Base-by-base conservation (phyloP, 2,329 filamentous ascomycete species). In the Penicillium sp. region DNA sequence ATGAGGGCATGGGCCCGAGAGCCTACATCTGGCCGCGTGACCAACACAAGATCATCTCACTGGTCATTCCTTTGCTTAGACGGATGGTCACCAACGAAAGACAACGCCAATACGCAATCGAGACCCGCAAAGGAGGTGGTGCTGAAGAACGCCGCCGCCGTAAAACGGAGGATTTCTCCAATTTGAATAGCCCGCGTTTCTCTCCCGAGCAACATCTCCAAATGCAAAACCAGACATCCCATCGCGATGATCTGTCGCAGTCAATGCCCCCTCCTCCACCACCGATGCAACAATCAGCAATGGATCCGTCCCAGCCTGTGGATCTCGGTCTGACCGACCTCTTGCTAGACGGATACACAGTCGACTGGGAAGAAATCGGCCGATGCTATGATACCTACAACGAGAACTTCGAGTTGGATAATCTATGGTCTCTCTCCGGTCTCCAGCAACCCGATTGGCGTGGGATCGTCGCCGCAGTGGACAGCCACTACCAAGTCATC, bases 71-170 rank as follows among this genome's bases (percentile, higher is more conserved):
- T 13, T 68, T 85, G 46, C 73, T 86, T 58, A 72, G 83, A 56
- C 75, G 83, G 25, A 84, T 85, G 82, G 82, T 85, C 13, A 85
- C 82, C 17, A 86, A 86, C 58, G 83, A 85, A 67, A 75, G 83
- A 25, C 83, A 86, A 65, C 75, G 83, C 38, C 76, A 82, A 65
- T 85, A 85, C 68, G 83, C 83, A 1, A 80, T 84, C 31, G 81
- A 83, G 67, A 82, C 80, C 1, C 76, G 83, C 41, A 84, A 82
- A 61, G 78, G 78, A 12, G 77, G 77, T 4, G 71, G 71, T 37
- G 27, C 65, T 1, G 73, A 75, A 6, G 78, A 78, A 55, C 71
- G 71, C 49, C 71, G 69, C 53, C 71, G 72, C 49, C 65, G 69
- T 33, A 75, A 72, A 59, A 75, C 72, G 6, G 71, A 73, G 13